A percentile compares a stretch with the other conserved stretches of the same genome.
Evolutionary conservation across 1,139 yeast genomes (phyloP).

Genomic region (Nakaseomyces bracarensis): DNA sequence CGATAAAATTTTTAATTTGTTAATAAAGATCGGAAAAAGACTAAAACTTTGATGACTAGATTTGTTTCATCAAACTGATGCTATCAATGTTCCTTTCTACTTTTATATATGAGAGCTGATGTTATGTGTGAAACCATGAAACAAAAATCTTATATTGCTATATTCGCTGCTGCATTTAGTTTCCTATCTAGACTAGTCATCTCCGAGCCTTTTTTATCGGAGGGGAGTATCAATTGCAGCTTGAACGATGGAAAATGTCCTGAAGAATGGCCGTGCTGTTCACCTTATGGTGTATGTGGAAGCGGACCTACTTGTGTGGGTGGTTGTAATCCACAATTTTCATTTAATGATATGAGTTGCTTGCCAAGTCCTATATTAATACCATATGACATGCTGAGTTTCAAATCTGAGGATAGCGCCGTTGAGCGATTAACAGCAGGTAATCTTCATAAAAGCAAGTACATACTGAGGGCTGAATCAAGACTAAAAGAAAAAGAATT

Average conservation of each 20-base stretch:
- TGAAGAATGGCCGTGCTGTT: slow-evolving; percentile 66
- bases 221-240: slow-evolving; percentile 37
- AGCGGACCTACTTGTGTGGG: slow-evolving; percentile 72
- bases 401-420: not conserved
- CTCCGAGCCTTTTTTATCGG: not conserved
- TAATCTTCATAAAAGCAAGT: not conserved
- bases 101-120: too few relatives aligned
- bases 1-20: too few relatives aligned
- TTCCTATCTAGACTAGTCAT: not conserved
- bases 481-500: slow-evolving; percentile 5
- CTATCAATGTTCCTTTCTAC: too few relatives aligned
- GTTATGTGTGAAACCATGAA: too few relatives aligned
- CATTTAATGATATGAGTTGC: slow-evolving; percentile 56
- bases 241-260: slow-evolving; percentile 50
- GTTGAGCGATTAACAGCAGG: not conserved
- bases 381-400: slow-evolving; percentile 5
- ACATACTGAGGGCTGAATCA: not conserved
- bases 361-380: slow-evolving; percentile 41
- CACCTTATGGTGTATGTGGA: slow-evolving; percentile 80
- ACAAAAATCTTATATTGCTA: not conserved
- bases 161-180: not conserved
- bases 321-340: slow-evolving; percentile 67
- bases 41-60: too few relatives aligned
- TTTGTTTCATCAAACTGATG: too few relatives aligned
- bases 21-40: too few relatives aligned